These are phyloP conservation scores for Microdochium nivale DNA, from an alignment of 2,329 filamentous ascomycete genomes.

Conservation along the genomic window DNA sequence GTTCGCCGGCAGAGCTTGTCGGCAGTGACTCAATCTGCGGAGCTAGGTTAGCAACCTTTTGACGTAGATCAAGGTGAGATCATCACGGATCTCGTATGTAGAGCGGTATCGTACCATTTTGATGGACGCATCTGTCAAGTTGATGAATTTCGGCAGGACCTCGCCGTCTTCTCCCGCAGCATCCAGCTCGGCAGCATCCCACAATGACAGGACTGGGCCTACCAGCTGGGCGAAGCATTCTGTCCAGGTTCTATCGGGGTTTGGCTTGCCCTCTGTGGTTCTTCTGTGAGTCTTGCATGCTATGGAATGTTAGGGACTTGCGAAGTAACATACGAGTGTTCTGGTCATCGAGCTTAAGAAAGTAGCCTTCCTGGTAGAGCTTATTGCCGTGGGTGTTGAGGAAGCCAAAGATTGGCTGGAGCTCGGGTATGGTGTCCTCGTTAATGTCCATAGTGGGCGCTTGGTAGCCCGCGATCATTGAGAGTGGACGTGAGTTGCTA, in stretches of 20 bases:
- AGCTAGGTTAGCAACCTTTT: slow-evolving; percentile 13
- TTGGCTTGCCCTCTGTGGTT: slow-evolving; percentile 69
- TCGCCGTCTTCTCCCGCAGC: slow-evolving; percentile 76
- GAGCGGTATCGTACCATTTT: slow-evolving; percentile 65
- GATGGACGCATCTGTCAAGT: slow-evolving; percentile 92
- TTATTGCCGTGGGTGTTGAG: slow-evolving; percentile 95
- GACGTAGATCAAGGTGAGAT: neutral
- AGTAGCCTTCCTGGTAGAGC: slow-evolving; percentile 95
- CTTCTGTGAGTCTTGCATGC: slow-evolving; percentile 10
- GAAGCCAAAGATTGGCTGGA: slow-evolving; percentile 88
- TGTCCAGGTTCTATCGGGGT: slow-evolving; percentile 80
- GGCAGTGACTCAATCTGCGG: slow-evolving; percentile 78
- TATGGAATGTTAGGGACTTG: slow-evolving; percentile 6
- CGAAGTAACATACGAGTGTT: slow-evolving; percentile 64
- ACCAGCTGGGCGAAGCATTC: slow-evolving; percentile 97
- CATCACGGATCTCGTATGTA: neutral
- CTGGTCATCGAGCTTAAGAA: slow-evolving; percentile 91
- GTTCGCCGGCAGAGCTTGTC: slow-evolving; percentile 66
- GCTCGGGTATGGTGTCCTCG: slow-evolving; percentile 80
- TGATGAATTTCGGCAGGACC: slow-evolving; percentile 87
- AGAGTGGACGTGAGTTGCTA: slow-evolving; percentile 62
- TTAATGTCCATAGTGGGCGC: slow-evolving; percentile 79
- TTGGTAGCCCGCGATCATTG: slow-evolving; percentile 79
- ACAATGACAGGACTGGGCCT: slow-evolving; percentile 87
- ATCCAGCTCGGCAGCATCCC: slow-evolving; percentile 91